A percentile compares a stretch with the other conserved stretches of the same genome.
phyloP scores from a whole-genome alignment of 2,329 filamentous ascomycete genomes.

The Cladosporium sp. region DNA sequence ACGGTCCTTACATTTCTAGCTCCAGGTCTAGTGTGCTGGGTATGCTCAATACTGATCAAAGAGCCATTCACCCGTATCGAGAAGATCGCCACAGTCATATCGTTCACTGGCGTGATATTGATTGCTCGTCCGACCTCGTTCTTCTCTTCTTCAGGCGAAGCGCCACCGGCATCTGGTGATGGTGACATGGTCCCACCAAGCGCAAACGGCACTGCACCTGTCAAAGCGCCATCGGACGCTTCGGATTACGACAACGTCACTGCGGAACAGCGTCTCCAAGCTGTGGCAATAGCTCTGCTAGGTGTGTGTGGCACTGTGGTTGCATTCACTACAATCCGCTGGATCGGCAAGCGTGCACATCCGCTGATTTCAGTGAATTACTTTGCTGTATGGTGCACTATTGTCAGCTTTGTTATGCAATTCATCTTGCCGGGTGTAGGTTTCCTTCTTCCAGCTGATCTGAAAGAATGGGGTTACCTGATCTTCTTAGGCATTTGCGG shows the following conservation, averaged over 20 bases:
- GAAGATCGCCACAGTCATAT: slow-evolving; percentile 70
- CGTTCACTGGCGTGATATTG: slow-evolving; percentile 73
- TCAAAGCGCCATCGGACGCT: slow-evolving; percentile 22
- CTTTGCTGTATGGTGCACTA: slow-evolving; percentile 66
- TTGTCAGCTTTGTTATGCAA: slow-evolving; percentile 63
- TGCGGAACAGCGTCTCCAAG: slow-evolving; percentile 62
- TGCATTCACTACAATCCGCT: slow-evolving; percentile 71
- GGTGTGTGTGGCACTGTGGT: slow-evolving; percentile 72
- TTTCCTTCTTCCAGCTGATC: slow-evolving; percentile 52
- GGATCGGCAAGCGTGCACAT: slow-evolving; percentile 76
- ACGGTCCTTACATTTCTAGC: slow-evolving; percentile 86
- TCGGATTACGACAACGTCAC: slow-evolving; percentile 46
- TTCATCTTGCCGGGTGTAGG: slow-evolving; percentile 51
- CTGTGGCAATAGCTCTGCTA: slow-evolving; percentile 67
- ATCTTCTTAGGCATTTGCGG: slow-evolving; percentile 67
- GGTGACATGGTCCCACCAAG: slow-evolving; percentile 19
- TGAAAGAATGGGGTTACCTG: slow-evolving; percentile 63
- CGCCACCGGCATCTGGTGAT: slow-evolving; percentile 30
- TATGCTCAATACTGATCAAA: slow-evolving; percentile 69
- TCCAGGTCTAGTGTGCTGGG: slow-evolving; percentile 72
- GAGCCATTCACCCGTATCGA: slow-evolving; percentile 77
- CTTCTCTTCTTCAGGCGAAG: slow-evolving; percentile 38
- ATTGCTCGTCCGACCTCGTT: slow-evolving; percentile 69
- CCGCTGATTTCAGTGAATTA: slow-evolving; percentile 83
- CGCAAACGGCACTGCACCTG: slow-evolving; percentile 23